Base-by-base conservation (phyloP, 495 filamentous ascomycete species). In the Hypoxylon intermedium region DNA sequence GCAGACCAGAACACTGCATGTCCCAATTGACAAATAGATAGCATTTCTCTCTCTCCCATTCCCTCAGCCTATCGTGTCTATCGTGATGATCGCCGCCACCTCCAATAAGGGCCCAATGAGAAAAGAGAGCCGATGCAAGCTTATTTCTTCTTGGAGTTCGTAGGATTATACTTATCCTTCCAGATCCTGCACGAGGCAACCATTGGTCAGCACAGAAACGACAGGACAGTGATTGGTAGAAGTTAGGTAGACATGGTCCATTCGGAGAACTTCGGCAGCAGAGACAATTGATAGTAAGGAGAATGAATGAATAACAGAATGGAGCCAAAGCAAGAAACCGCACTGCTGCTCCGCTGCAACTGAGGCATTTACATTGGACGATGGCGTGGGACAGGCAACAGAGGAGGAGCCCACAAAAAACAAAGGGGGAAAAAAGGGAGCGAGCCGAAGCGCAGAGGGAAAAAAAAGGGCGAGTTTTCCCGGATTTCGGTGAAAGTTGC, bases 131-230 rank as follows among this genome's bases (percentile, higher is more conserved):
- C 21, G 20, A 60, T 42, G 51, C 34, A 38, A n/a, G 45, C 45
- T 58, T 74, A 74, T 59, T 75, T 77, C 63, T 77, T 77, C 59
- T 67, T 67, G 67, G 69, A 67, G 64, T 80, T 75, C 73, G 70
- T 87, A 78, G 59, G 90, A 69, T 90, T 84, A 75, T 97, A 97
- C 74, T 97, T 97, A 42, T 93, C 90, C 72, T 97, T 97, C 92
- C 92, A 96, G 60, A 97, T 96, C 92, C 92, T 97, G 67, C 55
- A 52, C 19, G 48, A 43, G 50, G 46, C 38, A 55, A 47, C 51
- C 33, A 67, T 60, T 61, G 54, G 61, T 69, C 50, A 66, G 58
- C 36, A 54, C n/a, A 53, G 44, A 59, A 60, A 45, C 40, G 26
- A 68, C 30, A 48, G 49, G 63, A 18, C 59, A 58, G 23, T 33